Conservation (phyloP, 2,329 filamentous ascomycete genomes). For the Colletotrichum sp. region DNA sequence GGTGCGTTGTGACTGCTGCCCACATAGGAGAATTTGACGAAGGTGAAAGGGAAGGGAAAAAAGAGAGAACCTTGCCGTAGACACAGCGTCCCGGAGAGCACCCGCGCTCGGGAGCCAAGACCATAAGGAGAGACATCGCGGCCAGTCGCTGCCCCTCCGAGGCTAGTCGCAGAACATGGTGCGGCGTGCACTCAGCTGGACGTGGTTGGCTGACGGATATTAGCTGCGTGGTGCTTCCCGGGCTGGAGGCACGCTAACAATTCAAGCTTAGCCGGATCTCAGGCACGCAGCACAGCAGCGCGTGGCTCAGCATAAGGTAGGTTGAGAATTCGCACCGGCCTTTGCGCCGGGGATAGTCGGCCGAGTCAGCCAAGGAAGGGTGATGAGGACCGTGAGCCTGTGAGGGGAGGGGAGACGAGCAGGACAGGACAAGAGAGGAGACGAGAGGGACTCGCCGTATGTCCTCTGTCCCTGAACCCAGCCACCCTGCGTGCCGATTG, state of each 20-base stretch:
- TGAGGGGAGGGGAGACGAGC: neutral
- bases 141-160: neutral
- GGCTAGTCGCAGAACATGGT: neutral
- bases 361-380: neutral
- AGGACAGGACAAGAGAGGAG: neutral
- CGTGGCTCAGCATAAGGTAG: neutral
- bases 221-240: neutral
- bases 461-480: neutral
- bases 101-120: slow-evolving; percentile 5
- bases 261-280: slow-evolving; percentile 15
- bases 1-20: neutral
- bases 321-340: neutral
- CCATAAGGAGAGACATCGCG: neutral
- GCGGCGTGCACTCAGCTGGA: neutral
- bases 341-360: neutral
- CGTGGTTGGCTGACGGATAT: neutral
- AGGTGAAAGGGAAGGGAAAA: neutral
- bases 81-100: slow-evolving; percentile 4
- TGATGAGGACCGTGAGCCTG: neutral
- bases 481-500: neutral
- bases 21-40: neutral
- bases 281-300: neutral
- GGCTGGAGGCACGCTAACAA: slow-evolving; percentile 11
- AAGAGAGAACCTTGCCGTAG: neutral
- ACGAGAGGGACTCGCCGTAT: neutral